Evolutionary conservation across 2,329 filamentous ascomycete species (phyloP), one percentile per base, ranked within the genome.

Genomic region (Penicillium italicum): DNA sequence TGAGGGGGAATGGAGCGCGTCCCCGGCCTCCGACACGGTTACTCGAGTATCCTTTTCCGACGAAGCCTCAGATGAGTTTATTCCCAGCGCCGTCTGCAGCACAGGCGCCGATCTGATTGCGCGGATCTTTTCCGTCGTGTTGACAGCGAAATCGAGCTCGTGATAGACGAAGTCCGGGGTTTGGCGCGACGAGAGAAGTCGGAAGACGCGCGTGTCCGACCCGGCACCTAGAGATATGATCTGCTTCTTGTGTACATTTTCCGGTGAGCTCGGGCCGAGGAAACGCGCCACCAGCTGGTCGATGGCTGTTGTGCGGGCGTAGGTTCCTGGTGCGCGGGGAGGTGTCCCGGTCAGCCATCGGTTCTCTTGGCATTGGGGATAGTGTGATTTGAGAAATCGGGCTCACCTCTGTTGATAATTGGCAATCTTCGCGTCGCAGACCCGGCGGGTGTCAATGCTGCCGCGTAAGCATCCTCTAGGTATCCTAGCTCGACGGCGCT

Each of bases 191-290:
- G 82, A 74, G 56, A 89, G 81, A 1, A 97, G 76, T 20, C 90
- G 86, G 68, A 97, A 91, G 57, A 86, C 88, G 16, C 94, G 84
- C 7, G 94, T 97, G 70, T 99, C 94, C 11, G 92, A 96, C 24
- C 94, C 94, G 16, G 94, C 93, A 30, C 94, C 94, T 0, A 99
- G 82, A 0, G 92, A 97, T 58, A 99, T 82, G 57, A 99, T 91
- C 70, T 99, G 94, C 70, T 76, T 74, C 57, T 64, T 66, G 9
- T 62, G 43, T 55, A 12, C 26, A 40, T 55, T 33, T 62, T 61
- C 4, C 64, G 65, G 36, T 67, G 63, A 50, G 34, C 31, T 59
- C 2, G 70, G 66, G 4, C 76, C 71, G 12, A 97, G 78, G 66
- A 97, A 97, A 8, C 77, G 79, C 49, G 83, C 72, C 38, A 97